phyloP scores from a whole-genome alignment of 169 alveolate genomes.

The Plasmodium cynomolgi region DNA sequence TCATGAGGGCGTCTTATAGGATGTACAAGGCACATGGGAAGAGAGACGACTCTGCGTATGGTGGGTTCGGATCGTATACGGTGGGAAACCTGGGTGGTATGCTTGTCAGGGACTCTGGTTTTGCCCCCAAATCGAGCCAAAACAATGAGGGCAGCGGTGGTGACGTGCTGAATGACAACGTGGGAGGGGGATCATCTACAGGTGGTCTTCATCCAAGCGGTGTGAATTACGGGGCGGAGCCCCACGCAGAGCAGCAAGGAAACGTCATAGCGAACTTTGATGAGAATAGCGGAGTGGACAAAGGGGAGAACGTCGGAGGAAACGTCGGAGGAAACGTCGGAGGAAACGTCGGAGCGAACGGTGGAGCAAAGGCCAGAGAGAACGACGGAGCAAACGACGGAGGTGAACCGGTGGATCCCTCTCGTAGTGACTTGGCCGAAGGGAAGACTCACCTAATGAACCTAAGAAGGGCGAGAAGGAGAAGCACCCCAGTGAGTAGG shows the following conservation, averaged over 20 bases:
- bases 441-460: conserved; percentile 11
- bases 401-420: background rate
- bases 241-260: background rate
- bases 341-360: background rate
- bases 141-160: background rate
- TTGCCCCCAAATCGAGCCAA: background rate
- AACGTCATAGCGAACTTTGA: background rate
- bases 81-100: background rate
- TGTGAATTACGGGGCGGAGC: background rate
- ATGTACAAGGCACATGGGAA: background rate
- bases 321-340: background rate
- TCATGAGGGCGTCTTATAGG: background rate
- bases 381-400: background rate
- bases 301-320: background rate
- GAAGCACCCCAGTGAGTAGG: background rate
- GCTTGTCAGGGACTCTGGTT: background rate
- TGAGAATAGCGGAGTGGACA: background rate
- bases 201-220: background rate
- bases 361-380: too few species aligned
- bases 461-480: background rate
- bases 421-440: background rate
- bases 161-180: background rate
- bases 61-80: background rate
- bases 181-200: background rate
- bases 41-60: background rate